phyloP scores from a whole-genome alignment of 805 yeast species.

The Yamadazyma ubonensis region DNA sequence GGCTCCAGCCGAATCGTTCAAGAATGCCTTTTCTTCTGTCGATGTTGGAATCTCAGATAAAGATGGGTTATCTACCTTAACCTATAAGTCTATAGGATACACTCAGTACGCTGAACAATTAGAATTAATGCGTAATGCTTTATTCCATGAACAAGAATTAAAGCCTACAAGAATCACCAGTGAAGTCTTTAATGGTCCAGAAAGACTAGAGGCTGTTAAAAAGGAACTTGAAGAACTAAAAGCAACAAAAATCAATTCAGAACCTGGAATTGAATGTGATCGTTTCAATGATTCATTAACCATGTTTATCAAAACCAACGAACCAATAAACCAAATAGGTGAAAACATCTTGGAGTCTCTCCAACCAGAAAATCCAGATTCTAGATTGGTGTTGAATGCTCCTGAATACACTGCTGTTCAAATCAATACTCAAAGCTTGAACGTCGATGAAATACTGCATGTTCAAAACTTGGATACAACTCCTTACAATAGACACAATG shows the following conservation, averaged over 20 bases:
- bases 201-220: conserved; percentile 20
- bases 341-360: conserved; percentile 17
- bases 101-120: conserved; percentile 35
- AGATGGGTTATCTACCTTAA: conserved; percentile 41
- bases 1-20: conserved; percentile 21
- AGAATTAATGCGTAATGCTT: conserved; percentile 30
- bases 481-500: conserved; percentile 15
- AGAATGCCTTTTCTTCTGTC: conserved; percentile 29
- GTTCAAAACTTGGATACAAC: conserved; percentile 21
- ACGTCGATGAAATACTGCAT: conserved; percentile 25
- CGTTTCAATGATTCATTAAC: conserved; percentile 13
- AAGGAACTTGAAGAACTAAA: conserved; percentile 20
- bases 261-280: background rate
- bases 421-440: background rate
- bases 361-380: conserved; percentile 17
- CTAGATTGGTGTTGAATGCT: conserved; percentile 17
- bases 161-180: conserved; percentile 19
- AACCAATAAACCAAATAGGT: conserved; percentile 17
- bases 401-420: conserved; percentile 12
- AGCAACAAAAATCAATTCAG: background rate
- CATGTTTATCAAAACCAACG: conserved; percentile 17
- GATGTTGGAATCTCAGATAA: conserved; percentile 40
- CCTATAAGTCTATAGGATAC: conserved; percentile 40
- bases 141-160: conserved; percentile 18
- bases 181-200: conserved; percentile 17